phyloP scores from a whole-genome alignment of 257 asterid genomes.

The Salvia hispanica region DNA sequence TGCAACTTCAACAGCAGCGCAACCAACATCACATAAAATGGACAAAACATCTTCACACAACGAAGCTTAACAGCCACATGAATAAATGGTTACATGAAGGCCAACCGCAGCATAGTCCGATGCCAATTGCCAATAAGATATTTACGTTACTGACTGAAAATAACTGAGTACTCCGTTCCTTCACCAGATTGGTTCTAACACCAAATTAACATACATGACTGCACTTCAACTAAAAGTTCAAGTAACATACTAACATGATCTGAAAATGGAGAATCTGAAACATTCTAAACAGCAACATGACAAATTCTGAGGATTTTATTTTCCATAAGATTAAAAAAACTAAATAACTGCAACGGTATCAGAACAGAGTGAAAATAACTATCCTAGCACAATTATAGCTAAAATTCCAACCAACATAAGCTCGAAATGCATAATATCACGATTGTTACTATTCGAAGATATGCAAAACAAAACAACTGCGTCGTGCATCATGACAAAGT shows the following conservation, averaged over 20 bases:
- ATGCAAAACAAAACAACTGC: no score
- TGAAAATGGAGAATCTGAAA: conserved; percentile 17
- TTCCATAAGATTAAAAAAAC: neutral
- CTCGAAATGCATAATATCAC: conserved; percentile 17
- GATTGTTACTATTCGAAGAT: neutral
- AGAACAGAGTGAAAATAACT: conserved; percentile 3
- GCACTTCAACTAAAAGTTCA: conserved; percentile 13
- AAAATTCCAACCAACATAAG: conserved; percentile 10
- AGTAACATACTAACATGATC: conserved; percentile 23
- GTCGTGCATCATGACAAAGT: neutral
- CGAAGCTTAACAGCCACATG: neutral
- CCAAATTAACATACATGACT: conserved; percentile 14
- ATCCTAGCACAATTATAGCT: neutral
- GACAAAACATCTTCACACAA: neutral
- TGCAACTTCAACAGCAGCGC: neutral
- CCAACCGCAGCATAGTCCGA: neutral
- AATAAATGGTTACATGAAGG: neutral
- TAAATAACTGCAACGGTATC: neutral
- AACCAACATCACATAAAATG: neutral
- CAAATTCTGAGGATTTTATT: neutral
- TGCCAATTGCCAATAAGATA: neutral
- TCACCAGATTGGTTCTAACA: conserved; percentile 11
- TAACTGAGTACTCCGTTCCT: neutral
- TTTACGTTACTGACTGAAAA: neutral
- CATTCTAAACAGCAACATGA: neutral